Base-by-base conservation (phyloP, 1,284 basidiomycete genomes). In the Ceratobasidium sp. region DNA sequence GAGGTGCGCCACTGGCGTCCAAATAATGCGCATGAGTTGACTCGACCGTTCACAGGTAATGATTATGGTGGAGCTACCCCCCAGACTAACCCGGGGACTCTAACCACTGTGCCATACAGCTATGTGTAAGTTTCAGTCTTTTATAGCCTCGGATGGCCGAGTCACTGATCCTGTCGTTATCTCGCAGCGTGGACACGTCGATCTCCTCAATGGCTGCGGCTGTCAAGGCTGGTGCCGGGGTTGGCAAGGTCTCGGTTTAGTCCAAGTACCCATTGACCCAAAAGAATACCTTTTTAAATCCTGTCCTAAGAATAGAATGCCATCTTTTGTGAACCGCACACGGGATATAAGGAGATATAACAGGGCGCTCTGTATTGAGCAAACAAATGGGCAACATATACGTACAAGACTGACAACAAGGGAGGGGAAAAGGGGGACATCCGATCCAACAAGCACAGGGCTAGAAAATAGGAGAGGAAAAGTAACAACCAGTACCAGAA, bases 351-450 rank as follows among this genome's bases (percentile, higher is more conserved):
- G 19, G 13, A 29, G 54, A 34, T n/a, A 41, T 41, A n/a, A 37
- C 37, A 37, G 58, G 24, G 58, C 7, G 27, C 22, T 59, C 31
- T 39, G 58, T 59, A 39, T 66, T 66, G 63, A 22, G 65, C 56
- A 51, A 46, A 39, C 49, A 68, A 54, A 24, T 54, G 65, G 65
- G 65, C 51, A 68, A 68, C 65, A 68, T 68, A 68, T 68, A 68
- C 51, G 49, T 68, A 68, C 65, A 68, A 54, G 24, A 43, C 37
- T 37, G 49, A 54, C 51, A 49, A 54, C 65, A 54, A 54, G 53
- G 46, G 19, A 41, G n/a, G 65, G 29, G 39, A 51, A 24, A 48
- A 24, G 24, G 27, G 46, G 7, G 43, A 68, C n/a, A 68, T 68
- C 65, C 51, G 51, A 68, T 68, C 65, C 49, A 68, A 68, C 37